Percentiles rank a stretch among this genome's conserved stretches.
Evolutionary conservation across 2,329 filamentous ascomycete species (phyloP).

Genomic region (Fulvia fulva): DNA sequence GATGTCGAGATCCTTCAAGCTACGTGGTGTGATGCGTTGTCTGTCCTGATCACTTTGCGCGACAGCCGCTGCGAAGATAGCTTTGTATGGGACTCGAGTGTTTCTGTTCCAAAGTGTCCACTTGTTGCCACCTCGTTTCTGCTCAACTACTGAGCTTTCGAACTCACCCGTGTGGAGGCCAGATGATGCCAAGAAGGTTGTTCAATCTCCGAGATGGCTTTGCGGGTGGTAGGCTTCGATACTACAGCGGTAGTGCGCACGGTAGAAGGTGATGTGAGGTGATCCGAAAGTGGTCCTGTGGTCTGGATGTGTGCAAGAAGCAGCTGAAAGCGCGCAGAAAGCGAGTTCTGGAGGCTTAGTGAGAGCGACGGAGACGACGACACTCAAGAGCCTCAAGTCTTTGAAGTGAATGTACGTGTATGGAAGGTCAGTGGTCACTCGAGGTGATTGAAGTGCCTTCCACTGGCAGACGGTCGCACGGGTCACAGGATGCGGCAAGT

Average conservation of each 20-base stretch:
- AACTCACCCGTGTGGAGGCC: background rate
- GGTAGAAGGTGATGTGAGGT: background rate
- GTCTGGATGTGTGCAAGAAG: background rate
- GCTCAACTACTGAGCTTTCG: slow-evolving; percentile 1
- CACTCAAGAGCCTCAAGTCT: background rate
- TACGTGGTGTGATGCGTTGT: slow-evolving; percentile 1
- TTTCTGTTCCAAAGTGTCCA: background rate
- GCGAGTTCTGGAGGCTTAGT: background rate
- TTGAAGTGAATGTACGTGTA: background rate
- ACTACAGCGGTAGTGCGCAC: background rate
- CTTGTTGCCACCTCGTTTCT: background rate
- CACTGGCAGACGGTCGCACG: background rate
- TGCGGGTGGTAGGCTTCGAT: background rate
- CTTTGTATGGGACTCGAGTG: background rate
- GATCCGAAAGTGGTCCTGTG: background rate
- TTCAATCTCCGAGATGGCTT: background rate
- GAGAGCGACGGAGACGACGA: background rate
- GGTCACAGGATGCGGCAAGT: background rate
- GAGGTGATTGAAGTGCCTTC: background rate
- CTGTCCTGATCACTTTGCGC: background rate
- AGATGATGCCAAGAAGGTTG: background rate
- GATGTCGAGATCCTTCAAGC: background rate
- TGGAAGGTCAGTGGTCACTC: background rate
- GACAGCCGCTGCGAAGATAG: background rate
- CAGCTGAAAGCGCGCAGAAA: background rate